These are phyloP conservation scores for Kwoniella dendrophila DNA, from an alignment of 768 basidiomycete genomes.

Conservation along the genomic window DNA sequence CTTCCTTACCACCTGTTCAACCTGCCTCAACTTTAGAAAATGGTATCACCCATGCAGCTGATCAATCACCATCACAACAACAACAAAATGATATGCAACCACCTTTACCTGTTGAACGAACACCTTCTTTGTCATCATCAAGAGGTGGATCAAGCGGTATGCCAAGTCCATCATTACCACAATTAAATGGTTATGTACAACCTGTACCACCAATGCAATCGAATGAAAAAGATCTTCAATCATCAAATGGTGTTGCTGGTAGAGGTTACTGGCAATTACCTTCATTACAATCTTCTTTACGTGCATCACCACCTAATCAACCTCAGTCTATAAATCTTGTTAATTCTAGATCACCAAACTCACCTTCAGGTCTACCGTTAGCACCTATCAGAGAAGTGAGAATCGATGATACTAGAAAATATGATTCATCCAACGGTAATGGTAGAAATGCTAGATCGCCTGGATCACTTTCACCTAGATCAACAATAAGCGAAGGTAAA, in stretches of 20 bases:
- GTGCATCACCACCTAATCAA: neutral
- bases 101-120: conserved; percentile 12
- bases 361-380: conserved; percentile 4
- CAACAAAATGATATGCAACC: too few species aligned
- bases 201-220: conserved; percentile 3
- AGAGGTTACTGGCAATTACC: conserved; percentile 25
- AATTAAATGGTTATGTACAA: conserved; percentile 6
- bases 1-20: conserved; percentile 14
- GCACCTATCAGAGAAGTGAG: conserved; percentile 15
- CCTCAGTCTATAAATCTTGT: neutral
- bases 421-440: too few species aligned
- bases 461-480: conserved; percentile 21
- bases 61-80: neutral
- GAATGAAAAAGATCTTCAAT: conserved; percentile 3
- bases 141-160: conserved; percentile 23
- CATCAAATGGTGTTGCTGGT: neutral
- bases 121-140: conserved; percentile 19
- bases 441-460: too few species aligned
- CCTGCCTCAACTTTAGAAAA: neutral
- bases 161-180: conserved; percentile 11
- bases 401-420: conserved; percentile 1
- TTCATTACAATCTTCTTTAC: conserved; percentile 19
- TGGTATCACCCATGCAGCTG: neutral
- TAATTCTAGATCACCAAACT: conserved; percentile 7
- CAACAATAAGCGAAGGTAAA: neutral